These are phyloP conservation scores for Oleoguttula mirabilis DNA, from an alignment of 495 filamentous ascomycete species.

Conservation along the genomic window DNA sequence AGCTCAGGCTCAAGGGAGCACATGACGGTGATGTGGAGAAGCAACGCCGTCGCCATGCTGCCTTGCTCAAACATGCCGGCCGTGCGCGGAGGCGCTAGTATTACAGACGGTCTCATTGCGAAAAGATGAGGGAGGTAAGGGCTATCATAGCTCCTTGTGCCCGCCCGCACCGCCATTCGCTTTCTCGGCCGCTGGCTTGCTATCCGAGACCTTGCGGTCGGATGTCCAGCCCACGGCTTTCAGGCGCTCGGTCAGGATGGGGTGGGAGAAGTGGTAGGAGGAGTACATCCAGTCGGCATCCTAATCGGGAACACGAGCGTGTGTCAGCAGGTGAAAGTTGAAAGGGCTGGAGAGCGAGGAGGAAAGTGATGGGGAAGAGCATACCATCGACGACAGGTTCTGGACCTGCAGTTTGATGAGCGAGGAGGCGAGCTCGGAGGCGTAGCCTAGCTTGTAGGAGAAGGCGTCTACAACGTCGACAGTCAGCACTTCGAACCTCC, in stretches of 20 bases:
- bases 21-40: too few relatives aligned
- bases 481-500: conserved; percentile 14
- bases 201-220: conserved; percentile 39
- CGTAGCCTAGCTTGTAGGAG: conserved; percentile 72
- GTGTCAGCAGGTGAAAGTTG: background rate
- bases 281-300: conserved; percentile 97
- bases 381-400: conserved; percentile 81
- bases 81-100: too few relatives aligned
- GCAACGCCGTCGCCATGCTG: too few relatives aligned
- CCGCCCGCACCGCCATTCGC: too few relatives aligned
- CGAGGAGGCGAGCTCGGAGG: conserved; percentile 67
- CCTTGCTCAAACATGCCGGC: too few relatives aligned
- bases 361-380: background rate
- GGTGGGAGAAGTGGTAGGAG: conserved; percentile 95
- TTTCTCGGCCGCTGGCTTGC: conserved; percentile 9
- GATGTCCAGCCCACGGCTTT: conserved; percentile 77
- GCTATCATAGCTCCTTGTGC: too few relatives aligned
- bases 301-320: background rate
- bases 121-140: too few relatives aligned
- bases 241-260: conserved; percentile 84
- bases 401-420: conserved; percentile 97
- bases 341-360: background rate
- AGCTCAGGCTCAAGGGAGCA: too few relatives aligned
- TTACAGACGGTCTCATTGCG: too few relatives aligned
- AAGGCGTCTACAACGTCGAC: conserved; percentile 48